Conservation (phyloP, 2,329 filamentous ascomycete genomes). For the Fusarium mangiferae region DNA sequence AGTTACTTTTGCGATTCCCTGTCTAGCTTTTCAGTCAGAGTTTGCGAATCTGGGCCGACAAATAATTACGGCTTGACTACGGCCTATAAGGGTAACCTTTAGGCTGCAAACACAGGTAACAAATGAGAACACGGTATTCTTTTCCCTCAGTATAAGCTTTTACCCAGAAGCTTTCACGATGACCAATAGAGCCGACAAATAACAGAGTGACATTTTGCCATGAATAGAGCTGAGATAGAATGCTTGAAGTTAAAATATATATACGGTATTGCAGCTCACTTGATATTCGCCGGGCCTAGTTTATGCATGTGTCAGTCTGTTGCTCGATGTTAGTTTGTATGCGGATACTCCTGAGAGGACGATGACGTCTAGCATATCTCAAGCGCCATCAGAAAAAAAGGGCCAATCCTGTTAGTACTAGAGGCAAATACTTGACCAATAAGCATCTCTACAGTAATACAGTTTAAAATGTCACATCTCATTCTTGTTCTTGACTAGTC, state of each 20-base stretch:
- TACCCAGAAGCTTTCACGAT: no score
- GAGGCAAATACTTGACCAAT: neutral
- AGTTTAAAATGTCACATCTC: neutral
- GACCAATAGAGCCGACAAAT: neutral
- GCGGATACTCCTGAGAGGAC: neutral
- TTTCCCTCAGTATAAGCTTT: no score
- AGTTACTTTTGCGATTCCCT: neutral
- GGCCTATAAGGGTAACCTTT: no score
- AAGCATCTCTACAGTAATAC: neutral
- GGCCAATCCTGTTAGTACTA: neutral
- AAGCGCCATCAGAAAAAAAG: no score
- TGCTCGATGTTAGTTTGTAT: rapidly evolving
- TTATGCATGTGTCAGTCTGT: neutral
- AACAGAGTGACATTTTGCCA: neutral
- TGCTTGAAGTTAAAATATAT: no score
- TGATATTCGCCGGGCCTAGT: no score
- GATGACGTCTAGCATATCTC: neutral
- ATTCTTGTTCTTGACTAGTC: neutral
- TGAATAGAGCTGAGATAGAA: no score
- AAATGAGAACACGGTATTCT: no score
- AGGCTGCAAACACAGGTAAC: no score
- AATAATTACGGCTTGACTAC: neutral
- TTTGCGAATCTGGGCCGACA: neutral
- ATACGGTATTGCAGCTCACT: no score
- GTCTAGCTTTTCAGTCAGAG: neutral